Percentiles rank a stretch among this genome's conserved stretches.
Conservation (phyloP, 148 eudicot species). For the Silene uniflora region DNA sequence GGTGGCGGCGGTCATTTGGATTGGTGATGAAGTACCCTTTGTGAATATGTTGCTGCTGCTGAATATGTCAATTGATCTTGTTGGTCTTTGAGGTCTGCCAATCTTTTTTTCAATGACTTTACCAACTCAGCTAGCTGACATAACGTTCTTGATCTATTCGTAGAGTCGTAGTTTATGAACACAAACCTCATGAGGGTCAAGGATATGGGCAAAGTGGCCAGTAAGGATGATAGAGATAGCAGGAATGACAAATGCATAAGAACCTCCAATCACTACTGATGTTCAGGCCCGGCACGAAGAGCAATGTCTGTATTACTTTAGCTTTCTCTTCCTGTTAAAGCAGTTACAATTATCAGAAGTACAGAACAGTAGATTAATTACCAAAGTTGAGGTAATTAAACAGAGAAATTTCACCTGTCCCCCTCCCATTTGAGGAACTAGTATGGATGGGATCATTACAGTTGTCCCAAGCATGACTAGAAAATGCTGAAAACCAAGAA, state of each 20-base stretch:
- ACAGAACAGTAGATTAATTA: not conserved
- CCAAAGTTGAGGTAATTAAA: not conserved
- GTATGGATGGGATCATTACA: constrained; percentile 59
- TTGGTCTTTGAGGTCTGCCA: too few relatives aligned
- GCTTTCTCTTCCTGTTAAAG: constrained; percentile 65
- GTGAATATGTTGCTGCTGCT: too few relatives aligned
- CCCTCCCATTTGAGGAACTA: constrained; percentile 95
- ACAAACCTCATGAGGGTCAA: constrained; percentile 55
- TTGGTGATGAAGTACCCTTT: too few relatives aligned
- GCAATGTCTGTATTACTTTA: constrained; percentile 70
- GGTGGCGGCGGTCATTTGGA: too few relatives aligned
- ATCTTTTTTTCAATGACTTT: too few relatives aligned
- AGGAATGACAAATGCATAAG: constrained; percentile 66
- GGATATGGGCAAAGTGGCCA: constrained; percentile 38
- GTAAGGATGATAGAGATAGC: constrained; percentile 47
- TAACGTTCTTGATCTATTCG: too few relatives aligned
- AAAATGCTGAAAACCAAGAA: constrained; percentile 88
- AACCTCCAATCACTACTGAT: constrained; percentile 72
- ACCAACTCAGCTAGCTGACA: not conserved
- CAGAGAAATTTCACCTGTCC: constrained; percentile 29
- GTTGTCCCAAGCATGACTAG: constrained; percentile 94
- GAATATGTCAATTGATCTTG: too few relatives aligned
- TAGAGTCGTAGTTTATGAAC: not conserved
- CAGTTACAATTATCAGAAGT: not conserved
- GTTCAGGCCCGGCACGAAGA: constrained; percentile 79